Base-by-base conservation (phyloP, 441 rosid species). In the Adansonia madagascariensis region DNA sequence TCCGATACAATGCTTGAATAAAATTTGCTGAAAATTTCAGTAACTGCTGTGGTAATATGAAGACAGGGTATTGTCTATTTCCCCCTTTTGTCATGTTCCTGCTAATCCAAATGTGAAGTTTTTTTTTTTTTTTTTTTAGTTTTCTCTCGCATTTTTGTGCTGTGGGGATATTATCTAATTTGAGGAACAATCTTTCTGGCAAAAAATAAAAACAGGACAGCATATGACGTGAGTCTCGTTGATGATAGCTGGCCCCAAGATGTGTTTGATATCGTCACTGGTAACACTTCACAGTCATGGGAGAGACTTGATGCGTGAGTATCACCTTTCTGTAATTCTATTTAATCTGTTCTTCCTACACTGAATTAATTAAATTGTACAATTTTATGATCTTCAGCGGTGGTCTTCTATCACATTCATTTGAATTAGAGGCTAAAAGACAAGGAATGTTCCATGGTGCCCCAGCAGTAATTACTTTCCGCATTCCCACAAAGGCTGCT, bases 301-400 rank as follows among this genome's bases (percentile, higher is more conserved):
- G 98, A 93, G 78, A 89, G 95, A 77, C 98, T 93, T 74, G 98
- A 95, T 83, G 92, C 88, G 98, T 93, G 85, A 90, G 97, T 91
- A 35, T 78, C 52, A 11, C 18, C 41, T 81, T 69, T 53, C 53
- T 76, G 35, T 46, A 39, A 20, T 70, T 70, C 14, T 14, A 74
- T 44, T 20, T 57, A 20, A 20, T 39, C 27, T 8, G 18, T 52
- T 56, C n/a, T 9, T 52, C 15, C 62, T 27, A 24, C 18, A 72
- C 50, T 18, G 18, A 44, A 39, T 63, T 24, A 35, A n/a, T 56
- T 72, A 62, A 69, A 35, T 50, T 57, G n/a, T 8, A 24, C 55
- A 73, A 14, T 50, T 44, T 61, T 71, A 18, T 43, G 11, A 75
- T 46, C 59, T 83, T 76, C 88, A 96, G 99, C 6, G 95, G 97